A percentile compares a stretch with the other conserved stretches of the same genome.
Conservation (phyloP, 306 rosid species). For the Prunus campanulata region DNA sequence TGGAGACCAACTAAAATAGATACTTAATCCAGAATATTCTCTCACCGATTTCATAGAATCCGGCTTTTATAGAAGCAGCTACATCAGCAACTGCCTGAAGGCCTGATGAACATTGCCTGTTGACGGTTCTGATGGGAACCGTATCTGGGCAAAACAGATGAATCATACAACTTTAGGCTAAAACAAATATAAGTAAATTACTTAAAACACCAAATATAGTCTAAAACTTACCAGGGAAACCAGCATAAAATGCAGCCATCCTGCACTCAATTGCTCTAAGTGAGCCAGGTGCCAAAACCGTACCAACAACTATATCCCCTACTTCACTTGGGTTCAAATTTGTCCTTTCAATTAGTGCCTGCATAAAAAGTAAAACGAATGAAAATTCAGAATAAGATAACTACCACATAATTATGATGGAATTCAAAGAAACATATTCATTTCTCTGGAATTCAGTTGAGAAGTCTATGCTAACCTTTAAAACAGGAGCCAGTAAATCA, state of each 20-base stretch:
- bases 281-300: conserved; percentile 86
- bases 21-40: not conserved
- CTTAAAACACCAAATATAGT: not conserved
- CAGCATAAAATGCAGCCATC: conserved; percentile 89
- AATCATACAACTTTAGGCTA: conserved; percentile 8
- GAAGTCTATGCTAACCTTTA: conserved; percentile 51
- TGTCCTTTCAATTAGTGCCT: conserved; percentile 85
- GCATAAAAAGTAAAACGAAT: conserved; percentile 11
- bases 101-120: conserved; percentile 94
- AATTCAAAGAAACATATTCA: not conserved
- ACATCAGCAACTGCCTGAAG: conserved; percentile 97
- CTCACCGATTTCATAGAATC: conserved; percentile 83
- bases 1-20: not conserved
- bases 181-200: not conserved
- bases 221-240: conserved; percentile 72
- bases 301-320: conserved; percentile 91
- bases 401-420: too few relatives aligned
- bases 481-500: conserved; percentile 81
- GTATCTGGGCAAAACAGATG: conserved; percentile 50
- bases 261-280: conserved; percentile 83
- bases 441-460: conserved; percentile 1
- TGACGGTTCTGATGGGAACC: conserved; percentile 80
- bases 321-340: conserved; percentile 72
- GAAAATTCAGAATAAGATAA: not conserved
- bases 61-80: conserved; percentile 86